Percentiles rank a stretch among this genome's conserved stretches.
These are phyloP conservation scores for Ceratocystis albifundus DNA, from an alignment of 2,329 filamentous ascomycete genomes.

Conservation along the genomic window DNA sequence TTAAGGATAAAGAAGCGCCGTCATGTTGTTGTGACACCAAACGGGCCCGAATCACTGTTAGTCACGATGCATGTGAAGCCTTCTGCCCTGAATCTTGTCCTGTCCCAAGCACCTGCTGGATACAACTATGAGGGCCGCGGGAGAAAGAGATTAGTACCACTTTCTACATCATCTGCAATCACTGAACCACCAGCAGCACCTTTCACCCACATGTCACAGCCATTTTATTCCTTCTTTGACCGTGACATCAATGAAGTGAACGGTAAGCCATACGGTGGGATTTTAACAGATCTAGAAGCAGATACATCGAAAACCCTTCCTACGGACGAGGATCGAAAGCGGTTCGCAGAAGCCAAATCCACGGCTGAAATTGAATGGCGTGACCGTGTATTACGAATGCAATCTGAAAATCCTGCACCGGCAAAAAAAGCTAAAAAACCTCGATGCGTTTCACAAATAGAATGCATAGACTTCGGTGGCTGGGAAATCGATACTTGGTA, in stretches of 20 bases:
- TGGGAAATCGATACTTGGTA: slow-evolving; percentile 99
- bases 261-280: slow-evolving; percentile 89
- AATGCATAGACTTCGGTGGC: slow-evolving; percentile 95
- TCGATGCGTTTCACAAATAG: slow-evolving; percentile 87
- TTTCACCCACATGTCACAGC: slow-evolving; percentile 53
- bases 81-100: slow-evolving; percentile 47
- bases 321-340: slow-evolving; percentile 63
- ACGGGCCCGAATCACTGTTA: slow-evolving; percentile 37
- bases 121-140: slow-evolving; percentile 15
- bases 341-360: slow-evolving; percentile 81
- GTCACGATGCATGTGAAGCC: slow-evolving; percentile 49
- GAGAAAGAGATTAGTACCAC: slow-evolving; percentile 10
- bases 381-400: slow-evolving; percentile 46
- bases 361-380: slow-evolving; percentile 90
- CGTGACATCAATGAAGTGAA: slow-evolving; percentile 81
- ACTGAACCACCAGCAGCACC: slow-evolving; percentile 39
- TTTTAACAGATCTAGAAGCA: slow-evolving; percentile 76
- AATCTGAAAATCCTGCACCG: slow-evolving; percentile 52
- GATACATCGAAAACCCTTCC: slow-evolving; percentile 86
- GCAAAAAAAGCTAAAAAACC: slow-evolving; percentile 60
- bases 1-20: slow-evolving; percentile 18
- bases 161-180: slow-evolving; percentile 9
- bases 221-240: slow-evolving; percentile 81
- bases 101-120: slow-evolving; percentile 27
- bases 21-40: slow-evolving; percentile 15